Evolutionary conservation across 495 filamentous ascomycete species (phyloP), one percentile per base, ranked within the genome.

Genomic region (Neurospora sp.): DNA sequence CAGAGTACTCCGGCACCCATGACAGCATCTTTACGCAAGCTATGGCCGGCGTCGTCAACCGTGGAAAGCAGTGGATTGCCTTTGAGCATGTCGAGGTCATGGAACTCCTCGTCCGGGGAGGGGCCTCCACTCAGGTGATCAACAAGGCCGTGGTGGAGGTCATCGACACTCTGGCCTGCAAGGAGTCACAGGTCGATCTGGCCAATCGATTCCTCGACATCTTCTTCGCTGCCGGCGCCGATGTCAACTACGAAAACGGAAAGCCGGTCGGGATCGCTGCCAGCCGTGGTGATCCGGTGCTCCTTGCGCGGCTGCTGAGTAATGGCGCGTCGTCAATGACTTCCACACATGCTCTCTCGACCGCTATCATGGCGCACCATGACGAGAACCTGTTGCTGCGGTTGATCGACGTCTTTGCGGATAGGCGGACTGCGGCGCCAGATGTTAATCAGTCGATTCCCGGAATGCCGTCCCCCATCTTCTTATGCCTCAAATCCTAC

Each of bases 191-290:
- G 20, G 74, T 71, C 6, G 69, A 79, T 22, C 8, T 84, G 4
- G 80, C 80, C 3, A 76, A 77, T 41, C 70, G 74, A 8, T 75
- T 84, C 14, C 70, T 81, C n/a, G 77, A 79, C 42, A 69, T 78
- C 4, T 74, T 85, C 18, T 78, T 85, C 31, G 79, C 77, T 5
- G 71, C 81, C 10, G 77, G 78, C 1, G 83, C 78, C 12, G 79
- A 84, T 72, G 79, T 83, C 45, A 83, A 84, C 70, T 77, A 81
- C 70, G 82, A 85, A 31, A 75, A 80, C 68, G 83, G 83, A 7
- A 82, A 83, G 73, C 80, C 77, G 3, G 45, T 84, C 41, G 78
- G 79, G 31, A 77, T 81, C 18, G 83, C 82, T 2, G 83, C 80
- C 2, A 76, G 76, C 2, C 76, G 80, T 61, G 82, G 82, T 1